Evolutionary conservation across 495 filamentous ascomycete genomes (phyloP), one percentile per base, ranked within the genome.

Genomic region (Aspergillus affinis): DNA sequence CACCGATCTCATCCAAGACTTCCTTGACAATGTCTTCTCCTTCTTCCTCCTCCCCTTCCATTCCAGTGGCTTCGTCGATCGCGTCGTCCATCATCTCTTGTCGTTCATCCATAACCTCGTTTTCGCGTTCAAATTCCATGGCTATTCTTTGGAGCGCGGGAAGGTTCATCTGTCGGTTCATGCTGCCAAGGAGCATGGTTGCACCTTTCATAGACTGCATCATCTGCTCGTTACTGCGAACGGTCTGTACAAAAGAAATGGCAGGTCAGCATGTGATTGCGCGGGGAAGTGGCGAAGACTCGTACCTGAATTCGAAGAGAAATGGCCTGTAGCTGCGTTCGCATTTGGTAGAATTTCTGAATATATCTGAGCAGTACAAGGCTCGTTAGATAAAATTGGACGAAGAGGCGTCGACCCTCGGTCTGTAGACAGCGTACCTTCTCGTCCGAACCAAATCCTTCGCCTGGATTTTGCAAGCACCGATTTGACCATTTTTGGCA

Each of bases 31-130:
- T 90, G 75, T 98, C 95, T 61, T 98, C 94, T 10, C 92, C 91
- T 69, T 93, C 90, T 64, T 91, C 92, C 62, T 92, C 92, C 65
- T 91, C 88, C 57, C 94, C 86, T 55, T 94, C 93, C 29, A 97
- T 81, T 17, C 95, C 94, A 53, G 93, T 98, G 45, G 92, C 94
- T 71, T 98, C 95, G 72, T 98, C 95, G 52, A 98, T 95, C n/a
- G 91, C 94, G 75, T 98, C 95, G 69, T 97, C 94, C 95, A 98
- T 97, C 91, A 98, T 98, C 69, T 98, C 94, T 77, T 98, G 92
- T 60, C 94, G 83, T 76, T 98, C 90, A 71, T 98, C 94, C 94
- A 98, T 98, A 54, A 98, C 90, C 65, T 97, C 94, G 74, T 97
- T 98, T 78, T 98, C 95, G 63, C 90, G 87, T 78, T 98, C 95